Base-by-base conservation (phyloP, 257 asterid genomes). In the Nicotiana sylvestris region DNA sequence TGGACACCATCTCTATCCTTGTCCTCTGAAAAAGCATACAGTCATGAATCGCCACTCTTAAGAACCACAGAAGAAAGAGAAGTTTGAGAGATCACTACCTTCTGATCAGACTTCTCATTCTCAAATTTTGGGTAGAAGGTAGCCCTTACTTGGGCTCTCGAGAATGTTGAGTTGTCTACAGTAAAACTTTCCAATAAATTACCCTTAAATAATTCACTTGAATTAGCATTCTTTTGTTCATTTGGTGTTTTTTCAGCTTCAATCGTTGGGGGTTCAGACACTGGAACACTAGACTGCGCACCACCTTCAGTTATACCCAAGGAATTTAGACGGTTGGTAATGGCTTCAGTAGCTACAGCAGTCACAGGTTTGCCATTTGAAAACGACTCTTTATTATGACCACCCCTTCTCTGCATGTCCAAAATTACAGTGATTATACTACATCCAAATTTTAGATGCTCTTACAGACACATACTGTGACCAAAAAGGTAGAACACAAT, bases 61-160 rank as follows among this genome's bases (percentile, higher is more conserved):
- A 82, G 81, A 65, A 58, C 74, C 29, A 74, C 57, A 39, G 21
- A 62, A 35, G 55, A 0, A 27, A 77, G 32, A 78, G 49, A 61
- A 25, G 25, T 12, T 58, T 18, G 35, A 81, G 58, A 67, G 65
- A 66, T 27, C 61, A n/a, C 83, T 86, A 94, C 99, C 94, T 96
- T 98, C 80, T 92, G 98, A 87, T 96, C 99, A 57, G 99, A 91
- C 88, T 94, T 94, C 92, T 94, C 99, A 82, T 94, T 96, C 85
- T 96, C 99, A 89, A 96, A 96, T 88, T 96, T 96, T 11, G 99
- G 99, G 83, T 96, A 96, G 89, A 96, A 96, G 21, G 98, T 93
- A 15, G 99, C 99, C 87, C 98, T 86, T 88, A 96, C 91, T 90
- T 92, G 92, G 12, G 94, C 96, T 29, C 53, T 82, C 4, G 97